Percentiles rank a stretch among this genome's conserved stretches.
These are phyloP conservation scores for Dactylis glomerata DNA, from an alignment of 176 grass and related monocot species.

Conservation along the genomic window DNA sequence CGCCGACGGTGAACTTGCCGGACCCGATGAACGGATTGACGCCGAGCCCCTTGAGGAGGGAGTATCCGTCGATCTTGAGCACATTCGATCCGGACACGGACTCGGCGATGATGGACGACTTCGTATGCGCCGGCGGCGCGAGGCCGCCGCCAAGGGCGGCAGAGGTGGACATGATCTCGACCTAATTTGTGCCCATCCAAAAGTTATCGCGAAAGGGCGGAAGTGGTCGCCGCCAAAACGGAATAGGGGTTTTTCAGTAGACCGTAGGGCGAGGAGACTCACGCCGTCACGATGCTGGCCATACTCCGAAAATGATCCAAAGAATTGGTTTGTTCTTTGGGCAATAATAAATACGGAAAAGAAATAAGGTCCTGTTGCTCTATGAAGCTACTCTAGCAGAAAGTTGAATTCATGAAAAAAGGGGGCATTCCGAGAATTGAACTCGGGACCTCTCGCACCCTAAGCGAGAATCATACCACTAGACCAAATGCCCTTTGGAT, in stretches of 20 bases:
- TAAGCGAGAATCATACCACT: slow-evolving; percentile 99
- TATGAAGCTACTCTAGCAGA: no score
- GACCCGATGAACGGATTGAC: not conserved
- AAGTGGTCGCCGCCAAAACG: no score
- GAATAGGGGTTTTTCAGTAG: no score
- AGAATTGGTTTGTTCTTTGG: no score
- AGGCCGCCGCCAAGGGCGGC: not conserved
- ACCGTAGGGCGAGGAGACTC: no score
- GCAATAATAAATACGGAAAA: no score
- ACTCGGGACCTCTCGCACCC: slow-evolving; percentile 89
- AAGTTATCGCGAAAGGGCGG: no score
- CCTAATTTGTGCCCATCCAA: no score
- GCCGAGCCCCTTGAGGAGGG: not conserved
- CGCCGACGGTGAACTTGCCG: not conserved
- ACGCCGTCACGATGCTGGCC: no score
- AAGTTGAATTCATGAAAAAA: no score
- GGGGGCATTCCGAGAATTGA: slow-evolving; percentile 96
- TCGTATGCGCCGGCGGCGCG: not conserved
- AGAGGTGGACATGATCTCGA: not conserved
- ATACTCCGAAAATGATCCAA: no score
- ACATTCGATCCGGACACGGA: not conserved
- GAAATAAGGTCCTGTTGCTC: no score
- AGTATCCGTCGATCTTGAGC: not conserved
- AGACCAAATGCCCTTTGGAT: slow-evolving; percentile 79
- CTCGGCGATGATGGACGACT: not conserved